Evolutionary conservation across 768 basidiomycete genomes (phyloP).

Genomic region (Rhodotorula paludigena): DNA sequence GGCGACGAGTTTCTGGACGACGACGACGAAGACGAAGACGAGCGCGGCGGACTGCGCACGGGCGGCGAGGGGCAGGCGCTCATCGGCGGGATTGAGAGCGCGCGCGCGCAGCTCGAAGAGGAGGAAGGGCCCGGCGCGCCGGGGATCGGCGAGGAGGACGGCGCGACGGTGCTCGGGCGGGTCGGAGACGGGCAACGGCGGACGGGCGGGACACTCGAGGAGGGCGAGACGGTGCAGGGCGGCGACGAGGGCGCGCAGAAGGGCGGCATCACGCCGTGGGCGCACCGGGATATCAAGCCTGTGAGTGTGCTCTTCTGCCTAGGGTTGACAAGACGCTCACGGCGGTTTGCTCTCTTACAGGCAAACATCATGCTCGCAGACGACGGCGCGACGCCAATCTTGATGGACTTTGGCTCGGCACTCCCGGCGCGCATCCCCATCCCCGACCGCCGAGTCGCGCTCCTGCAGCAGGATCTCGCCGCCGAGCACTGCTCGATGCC

Average conservation of each 20-base stretch:
- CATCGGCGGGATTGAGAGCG: constrained; percentile 44
- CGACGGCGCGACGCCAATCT: constrained; percentile 70
- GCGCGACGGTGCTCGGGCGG: constrained; percentile 47
- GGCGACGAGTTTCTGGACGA: not conserved
- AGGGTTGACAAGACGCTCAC: not conserved
- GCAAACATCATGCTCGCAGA: constrained; percentile 91
- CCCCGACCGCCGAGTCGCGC: constrained; percentile 75
- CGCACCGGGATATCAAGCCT: constrained; percentile 96
- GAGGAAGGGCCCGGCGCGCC: not conserved
- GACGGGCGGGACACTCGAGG: not conserved
- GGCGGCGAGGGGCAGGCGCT: constrained; percentile 59
- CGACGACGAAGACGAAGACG: constrained; percentile 45
- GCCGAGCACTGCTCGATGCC: constrained; percentile 99
- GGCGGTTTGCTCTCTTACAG: no score
- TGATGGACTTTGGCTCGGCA: constrained; percentile 97
- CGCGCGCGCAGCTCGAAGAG: constrained; percentile 9
- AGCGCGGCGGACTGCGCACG: constrained; percentile 64
- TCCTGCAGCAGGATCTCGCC: constrained; percentile 92
- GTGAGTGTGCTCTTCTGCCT: constrained; percentile 52
- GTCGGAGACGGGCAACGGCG: constrained; percentile 10
- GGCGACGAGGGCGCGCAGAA: not conserved
- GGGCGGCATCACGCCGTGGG: constrained; percentile 60
- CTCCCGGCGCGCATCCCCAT: constrained; percentile 77
- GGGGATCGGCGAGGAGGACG: constrained; percentile 44
- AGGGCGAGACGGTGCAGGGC: not conserved